Evolutionary conservation across 2,329 filamentous ascomycete genomes (phyloP).

Genomic region (Lasiodiplodia hormozganensis): DNA sequence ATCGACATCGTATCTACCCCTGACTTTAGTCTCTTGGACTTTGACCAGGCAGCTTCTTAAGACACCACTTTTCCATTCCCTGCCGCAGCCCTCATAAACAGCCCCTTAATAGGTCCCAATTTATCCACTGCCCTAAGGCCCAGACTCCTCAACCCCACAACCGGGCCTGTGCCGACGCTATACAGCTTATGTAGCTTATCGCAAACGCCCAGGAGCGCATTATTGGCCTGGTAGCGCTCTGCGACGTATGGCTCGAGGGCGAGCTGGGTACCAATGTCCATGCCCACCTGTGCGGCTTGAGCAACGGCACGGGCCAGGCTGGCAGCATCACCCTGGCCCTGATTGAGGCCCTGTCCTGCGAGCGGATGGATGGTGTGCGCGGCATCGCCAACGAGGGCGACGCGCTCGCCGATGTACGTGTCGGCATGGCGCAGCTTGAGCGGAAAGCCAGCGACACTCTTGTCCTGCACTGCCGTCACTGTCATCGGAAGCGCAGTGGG

Average conservation of each 20-base stretch:
- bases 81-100: constrained; percentile 77
- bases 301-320: constrained; percentile 77
- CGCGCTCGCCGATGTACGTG: constrained; percentile 87
- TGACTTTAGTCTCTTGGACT: neutral
- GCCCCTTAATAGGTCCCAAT: constrained; percentile 77
- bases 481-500: constrained; percentile 64
- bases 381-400: constrained; percentile 91
- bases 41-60: neutral
- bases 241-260: constrained; percentile 81
- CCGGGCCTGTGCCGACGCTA: constrained; percentile 76
- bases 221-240: constrained; percentile 84
- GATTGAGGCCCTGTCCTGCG: constrained; percentile 92
- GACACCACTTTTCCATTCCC: constrained; percentile 35
- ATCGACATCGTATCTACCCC: neutral
- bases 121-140: constrained; percentile 79
- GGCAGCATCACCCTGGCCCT: constrained; percentile 87
- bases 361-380: constrained; percentile 95
- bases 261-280: constrained; percentile 79
- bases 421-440: constrained; percentile 92
- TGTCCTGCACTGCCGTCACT: constrained; percentile 75
- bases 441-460: constrained; percentile 86
- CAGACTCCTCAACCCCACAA: constrained; percentile 79
- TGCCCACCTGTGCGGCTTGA: constrained; percentile 78
- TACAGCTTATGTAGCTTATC: constrained; percentile 96
- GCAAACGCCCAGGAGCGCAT: constrained; percentile 75